A percentile compares a stretch with the other conserved stretches of the same genome.
phyloP scores from a whole-genome alignment of 1,284 basidiomycete species.

The Dichomitus squalens region DNA sequence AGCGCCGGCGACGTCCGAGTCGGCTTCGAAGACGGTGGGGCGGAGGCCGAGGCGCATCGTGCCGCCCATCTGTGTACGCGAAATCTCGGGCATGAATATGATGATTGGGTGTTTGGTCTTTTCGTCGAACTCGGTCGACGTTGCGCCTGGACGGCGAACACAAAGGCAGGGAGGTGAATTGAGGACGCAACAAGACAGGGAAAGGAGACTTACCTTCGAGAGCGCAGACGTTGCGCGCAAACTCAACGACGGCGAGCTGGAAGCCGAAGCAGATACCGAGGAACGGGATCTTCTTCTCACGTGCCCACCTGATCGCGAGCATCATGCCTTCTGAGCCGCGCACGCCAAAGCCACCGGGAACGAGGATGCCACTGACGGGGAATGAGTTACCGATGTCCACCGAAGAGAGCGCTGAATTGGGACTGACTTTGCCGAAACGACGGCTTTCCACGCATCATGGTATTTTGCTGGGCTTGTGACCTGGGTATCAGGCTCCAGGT shows the following conservation, averaged over 20 bases:
- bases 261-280: conserved; percentile 98
- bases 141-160: conserved; percentile 60
- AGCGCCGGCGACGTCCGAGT: conserved; percentile 39
- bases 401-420: conserved; percentile 2
- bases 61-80: conserved; percentile 96
- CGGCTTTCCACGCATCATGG: conserved; percentile 93
- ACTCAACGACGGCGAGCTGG: conserved; percentile 97
- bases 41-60: conserved; percentile 97
- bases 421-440: conserved; percentile 84
- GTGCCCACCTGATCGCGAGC: conserved; percentile 93
- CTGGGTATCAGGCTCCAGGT: conserved; percentile 85
- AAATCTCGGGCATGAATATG: conserved; percentile 99
- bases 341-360: conserved; percentile 93
- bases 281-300: conserved; percentile 95
- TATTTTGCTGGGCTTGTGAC: conserved; percentile 84
- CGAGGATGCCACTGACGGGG: conserved; percentile 79
- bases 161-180: not conserved
- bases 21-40: conserved; percentile 85
- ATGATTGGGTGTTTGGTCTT: conserved; percentile 73
- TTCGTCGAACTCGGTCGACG: conserved; percentile 81
- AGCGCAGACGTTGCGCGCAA: conserved; percentile 85
- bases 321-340: conserved; percentile 99
- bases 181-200: not conserved
- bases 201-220: conserved; percentile 54
- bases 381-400: not conserved